Base-by-base conservation (phyloP, 2,329 filamentous ascomycete genomes). In the Diplodia seriata region DNA sequence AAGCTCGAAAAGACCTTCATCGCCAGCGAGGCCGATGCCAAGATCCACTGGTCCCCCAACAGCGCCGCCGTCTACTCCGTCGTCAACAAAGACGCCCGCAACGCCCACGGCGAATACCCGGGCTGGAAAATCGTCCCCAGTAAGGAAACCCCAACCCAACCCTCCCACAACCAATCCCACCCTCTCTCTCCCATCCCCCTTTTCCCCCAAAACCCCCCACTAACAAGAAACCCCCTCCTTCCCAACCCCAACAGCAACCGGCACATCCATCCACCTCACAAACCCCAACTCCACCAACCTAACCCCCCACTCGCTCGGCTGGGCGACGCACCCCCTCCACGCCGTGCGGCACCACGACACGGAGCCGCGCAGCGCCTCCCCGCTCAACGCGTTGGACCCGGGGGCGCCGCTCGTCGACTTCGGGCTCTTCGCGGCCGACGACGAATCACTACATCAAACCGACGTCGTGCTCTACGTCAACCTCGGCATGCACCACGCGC, bases 401-500 rank as follows among this genome's bases (percentile, higher is more conserved):
- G 49, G 77, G 3, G 79, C 86, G 63, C 86, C 86, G 5, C 76
- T 83, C 3, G 75, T 87, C 23, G 78, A 86, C 71, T 87, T 87
- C 70, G 74, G 74, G 50, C 79, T 80, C 33, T 86, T 86, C 73
- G 81, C 85, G 43, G 43, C 43, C 43, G 74, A 86, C 70, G 78
- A 74, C 18, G 83, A 85, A 71, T 73, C 73, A 69, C 68, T 82
- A 5, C 79, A 80, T 29, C 78, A 79, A 55, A 76, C 80, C 69
- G 78, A 79, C 67, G 12, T 76, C 68, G 82, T 85, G 2, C 69
- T 84, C 4, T 85, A 83, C 78, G 81, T 85, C 71, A 85, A 85
- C 71, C 74, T 86, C 9, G 83, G 83, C 54, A 83, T 83, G 74
- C 84, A 86, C 71, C 83, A 85, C 70, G 78, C 84, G 26, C 83